Evolutionary conservation across 306 rosid genomes (phyloP), one percentile per base, ranked within the genome.

Genomic region (Hylodesmum podocarpum): DNA sequence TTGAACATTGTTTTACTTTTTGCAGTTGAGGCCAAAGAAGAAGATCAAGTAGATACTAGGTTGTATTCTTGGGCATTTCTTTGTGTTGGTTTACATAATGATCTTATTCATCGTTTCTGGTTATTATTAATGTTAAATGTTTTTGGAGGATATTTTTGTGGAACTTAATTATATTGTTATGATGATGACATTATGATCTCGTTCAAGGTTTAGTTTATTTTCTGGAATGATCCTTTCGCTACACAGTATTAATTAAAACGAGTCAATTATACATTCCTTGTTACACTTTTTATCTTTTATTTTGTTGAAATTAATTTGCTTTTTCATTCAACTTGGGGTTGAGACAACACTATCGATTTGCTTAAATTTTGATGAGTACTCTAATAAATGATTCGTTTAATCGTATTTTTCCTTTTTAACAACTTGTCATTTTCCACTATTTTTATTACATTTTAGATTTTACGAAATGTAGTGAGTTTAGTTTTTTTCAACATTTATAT

Each of bases 21-120:
- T 85, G 87, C 91, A 88, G 91, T 83, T 92, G 93, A 90, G 97
- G 93, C 97, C 97, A 0, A 92, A 92, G 91, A 90, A 92, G 90
- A 92, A 92, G 91, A 85, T 92, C 79, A 92, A 92, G 91, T 90
- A 87, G 24, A 80, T 37, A n/a, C 11, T 62, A 5, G 71, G 1
- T 15, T 19, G n/a, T 15, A n/a, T 14, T 39, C 51, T n/a, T 18
- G 8, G 3, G 18, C 1, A 19, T 6, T 47, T 58, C 10, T 36
- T 39, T 29, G 51, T 70, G 14, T 44, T 16, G 62, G 18, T 66
- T 73, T 34, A 18, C 36, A 36, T 15, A 5, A 2, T 21, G n/a
- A n/a, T 71, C 15, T 19, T 16, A 22, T 28, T 51, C 3, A 40
- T 19, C 21, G 2, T 24, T 8, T 43, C 11, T 16, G n/a, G 36